Evolutionary conservation across 176 grass and related monocot species (phyloP).

Genomic region (Eragrostis curvula): DNA sequence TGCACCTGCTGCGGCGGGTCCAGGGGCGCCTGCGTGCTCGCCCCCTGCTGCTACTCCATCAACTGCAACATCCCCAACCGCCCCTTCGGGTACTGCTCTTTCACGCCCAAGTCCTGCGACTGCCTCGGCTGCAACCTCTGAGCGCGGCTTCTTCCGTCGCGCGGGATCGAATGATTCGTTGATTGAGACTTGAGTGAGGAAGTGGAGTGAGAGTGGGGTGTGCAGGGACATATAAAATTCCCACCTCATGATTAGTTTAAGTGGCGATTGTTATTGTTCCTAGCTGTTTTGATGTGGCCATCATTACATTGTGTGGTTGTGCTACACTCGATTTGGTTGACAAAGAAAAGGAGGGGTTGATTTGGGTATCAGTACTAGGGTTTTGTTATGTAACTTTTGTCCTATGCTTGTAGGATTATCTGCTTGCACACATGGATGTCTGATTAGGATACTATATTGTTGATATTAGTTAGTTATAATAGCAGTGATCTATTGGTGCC

Average conservation of each 20-base stretch:
- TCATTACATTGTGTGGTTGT: constrained; percentile 44
- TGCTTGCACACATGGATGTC: constrained; percentile 1
- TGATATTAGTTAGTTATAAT: constrained; percentile 12
- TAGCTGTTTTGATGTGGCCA: constrained; percentile 51
- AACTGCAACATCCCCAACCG: constrained; percentile 98
- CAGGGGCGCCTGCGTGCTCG: constrained; percentile 67
- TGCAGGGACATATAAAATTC: constrained; percentile 34
- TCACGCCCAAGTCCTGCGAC: constrained; percentile 84
- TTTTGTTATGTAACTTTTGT: neutral
- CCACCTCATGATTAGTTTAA: constrained; percentile 26
- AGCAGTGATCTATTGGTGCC: neutral
- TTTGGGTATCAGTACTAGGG: constrained; percentile 28
- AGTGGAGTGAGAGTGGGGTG: constrained; percentile 17
- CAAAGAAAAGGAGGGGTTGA: neutral
- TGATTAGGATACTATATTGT: constrained; percentile 24
- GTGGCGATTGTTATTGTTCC: constrained; percentile 37
- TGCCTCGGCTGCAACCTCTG: constrained; percentile 76
- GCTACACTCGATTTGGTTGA: constrained; percentile 36
- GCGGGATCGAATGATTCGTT: neutral
- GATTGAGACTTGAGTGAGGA: neutral
- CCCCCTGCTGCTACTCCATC: constrained; percentile 98
- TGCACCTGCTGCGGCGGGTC: constrained; percentile 89
- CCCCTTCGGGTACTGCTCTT: constrained; percentile 94
- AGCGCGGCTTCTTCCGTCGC: neutral
- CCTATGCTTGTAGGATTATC: neutral